Conservation (phyloP, 1,139 yeast genomes). For the Candida anutae region DNA sequence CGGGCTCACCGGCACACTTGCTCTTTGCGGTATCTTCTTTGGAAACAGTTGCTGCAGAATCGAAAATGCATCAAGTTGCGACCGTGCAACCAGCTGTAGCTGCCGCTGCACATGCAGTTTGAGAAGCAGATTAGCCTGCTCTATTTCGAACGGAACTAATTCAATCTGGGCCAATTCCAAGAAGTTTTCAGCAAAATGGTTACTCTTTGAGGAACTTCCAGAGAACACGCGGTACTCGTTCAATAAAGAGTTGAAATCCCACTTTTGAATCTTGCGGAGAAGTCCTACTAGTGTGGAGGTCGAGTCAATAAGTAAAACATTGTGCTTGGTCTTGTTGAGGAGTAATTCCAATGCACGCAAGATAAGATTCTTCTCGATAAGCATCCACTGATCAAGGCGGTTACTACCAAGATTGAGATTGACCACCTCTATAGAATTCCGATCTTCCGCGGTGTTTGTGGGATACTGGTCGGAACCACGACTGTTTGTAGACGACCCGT, state of each 20-base stretch:
- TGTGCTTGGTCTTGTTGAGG: slow-evolving; percentile 58
- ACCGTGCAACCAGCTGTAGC: background rate
- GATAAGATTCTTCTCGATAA: slow-evolving; percentile 51
- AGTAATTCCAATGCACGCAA: slow-evolving; percentile 51
- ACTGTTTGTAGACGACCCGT: slow-evolving; percentile 5
- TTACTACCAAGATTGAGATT: slow-evolving; percentile 10
- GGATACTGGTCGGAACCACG: slow-evolving; percentile 3
- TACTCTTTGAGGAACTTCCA: slow-evolving; percentile 52
- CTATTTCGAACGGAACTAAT: slow-evolving; percentile 37
- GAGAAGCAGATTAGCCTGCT: slow-evolving; percentile 17
- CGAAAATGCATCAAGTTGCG: background rate
- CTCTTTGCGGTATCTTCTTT: background rate
- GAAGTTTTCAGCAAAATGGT: slow-evolving; percentile 76
- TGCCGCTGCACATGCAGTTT: slow-evolving; percentile 6
- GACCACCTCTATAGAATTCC: slow-evolving; percentile 10
- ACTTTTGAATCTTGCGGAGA: slow-evolving; percentile 72
- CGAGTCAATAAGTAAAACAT: slow-evolving; percentile 68
- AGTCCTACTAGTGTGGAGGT: slow-evolving; percentile 77
- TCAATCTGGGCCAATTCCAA: slow-evolving; percentile 62
- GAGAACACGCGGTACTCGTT: slow-evolving; percentile 78
- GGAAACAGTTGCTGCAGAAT: too few species aligned
- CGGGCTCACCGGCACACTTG: slow-evolving; percentile 3
- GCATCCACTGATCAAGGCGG: slow-evolving; percentile 61
- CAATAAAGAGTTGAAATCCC: slow-evolving; percentile 80
- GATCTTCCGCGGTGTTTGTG: slow-evolving; percentile 4